Percentiles rank a stretch among this genome's conserved stretches.
Conservation (phyloP, 2,329 filamentous ascomycete genomes). For the Paecilomyces niveus region DNA sequence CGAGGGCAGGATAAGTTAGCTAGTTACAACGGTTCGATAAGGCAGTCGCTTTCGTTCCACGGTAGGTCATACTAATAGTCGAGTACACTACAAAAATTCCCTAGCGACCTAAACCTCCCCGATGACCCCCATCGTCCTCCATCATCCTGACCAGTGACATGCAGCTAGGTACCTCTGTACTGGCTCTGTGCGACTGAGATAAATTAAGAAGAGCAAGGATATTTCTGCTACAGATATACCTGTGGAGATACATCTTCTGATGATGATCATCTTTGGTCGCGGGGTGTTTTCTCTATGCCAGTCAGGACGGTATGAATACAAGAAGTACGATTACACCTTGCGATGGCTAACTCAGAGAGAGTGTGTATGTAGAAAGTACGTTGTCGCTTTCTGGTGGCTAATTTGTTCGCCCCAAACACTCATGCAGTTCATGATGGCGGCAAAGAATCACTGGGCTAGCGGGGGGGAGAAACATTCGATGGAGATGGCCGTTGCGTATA, state of each 20-base stretch:
- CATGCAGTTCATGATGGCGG: neutral
- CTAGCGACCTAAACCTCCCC: neutral
- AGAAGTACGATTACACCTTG: neutral
- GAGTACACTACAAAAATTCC: neutral
- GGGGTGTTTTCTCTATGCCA: neutral
- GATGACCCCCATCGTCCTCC: neutral
- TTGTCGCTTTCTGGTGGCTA: neutral
- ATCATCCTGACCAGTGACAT: neutral
- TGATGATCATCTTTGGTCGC: neutral
- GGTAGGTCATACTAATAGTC: neutral
- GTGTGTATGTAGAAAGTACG: neutral
- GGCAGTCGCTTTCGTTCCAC: neutral
- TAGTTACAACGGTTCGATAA: neutral
- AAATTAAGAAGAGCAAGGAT: neutral
- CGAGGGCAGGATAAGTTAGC: neutral
- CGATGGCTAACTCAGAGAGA: neutral
- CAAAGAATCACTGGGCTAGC: neutral
- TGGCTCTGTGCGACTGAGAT: neutral
- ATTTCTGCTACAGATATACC: neutral
- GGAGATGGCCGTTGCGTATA: neutral
- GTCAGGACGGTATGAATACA: neutral
- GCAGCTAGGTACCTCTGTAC: neutral
- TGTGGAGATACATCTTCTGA: neutral
- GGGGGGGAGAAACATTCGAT: neutral
- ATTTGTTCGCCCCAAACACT: neutral